Conservation (phyloP, 495 filamentous ascomycete genomes). For the Clohesyomyces aquaticus region DNA sequence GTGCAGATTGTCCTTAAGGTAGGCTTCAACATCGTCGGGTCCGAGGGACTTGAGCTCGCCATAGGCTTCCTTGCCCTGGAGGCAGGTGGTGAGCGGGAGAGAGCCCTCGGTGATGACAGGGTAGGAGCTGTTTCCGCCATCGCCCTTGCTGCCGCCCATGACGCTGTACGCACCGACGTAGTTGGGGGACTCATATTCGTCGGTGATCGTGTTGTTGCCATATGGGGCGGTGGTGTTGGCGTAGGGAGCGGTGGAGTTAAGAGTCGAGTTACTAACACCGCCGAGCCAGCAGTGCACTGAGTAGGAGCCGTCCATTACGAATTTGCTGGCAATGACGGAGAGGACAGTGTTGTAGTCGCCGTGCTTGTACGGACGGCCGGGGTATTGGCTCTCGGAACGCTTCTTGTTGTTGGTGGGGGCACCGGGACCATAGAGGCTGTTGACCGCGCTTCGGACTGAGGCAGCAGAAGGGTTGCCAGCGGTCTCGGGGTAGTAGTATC, state of each 20-base stretch:
- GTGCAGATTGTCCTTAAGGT: conserved; percentile 34
- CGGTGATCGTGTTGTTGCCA: no score
- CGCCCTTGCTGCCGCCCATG: conserved; percentile 14
- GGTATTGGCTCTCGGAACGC: conserved; percentile 15
- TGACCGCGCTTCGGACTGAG: conserved; percentile 17
- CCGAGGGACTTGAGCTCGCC: conserved; percentile 30
- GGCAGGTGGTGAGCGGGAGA: conserved; percentile 34
- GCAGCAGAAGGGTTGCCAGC: neutral
- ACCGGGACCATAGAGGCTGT: conserved; percentile 30
- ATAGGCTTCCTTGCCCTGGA: conserved; percentile 29
- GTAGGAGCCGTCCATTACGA: conserved; percentile 32
- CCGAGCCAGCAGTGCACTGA: conserved; percentile 35
- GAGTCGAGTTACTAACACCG: conserved; percentile 28
- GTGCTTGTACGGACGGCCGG: conserved; percentile 26
- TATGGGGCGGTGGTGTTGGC: conserved; percentile 19
- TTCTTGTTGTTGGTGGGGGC: conserved; percentile 12
- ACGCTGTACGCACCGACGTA: conserved; percentile 33
- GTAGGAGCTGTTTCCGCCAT: conserved; percentile 6
- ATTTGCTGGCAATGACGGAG: conserved; percentile 34
- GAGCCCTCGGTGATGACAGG: conserved; percentile 31
- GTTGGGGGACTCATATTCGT: conserved; percentile 15
- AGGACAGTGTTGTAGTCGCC: conserved; percentile 37
- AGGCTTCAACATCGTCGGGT: conserved; percentile 23
- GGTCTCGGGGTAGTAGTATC: conserved; percentile 37
- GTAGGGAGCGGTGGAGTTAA: conserved; percentile 17